Evolutionary conservation across 305 asterid genomes (phyloP).

Genomic region (Nicotiana rustica): DNA sequence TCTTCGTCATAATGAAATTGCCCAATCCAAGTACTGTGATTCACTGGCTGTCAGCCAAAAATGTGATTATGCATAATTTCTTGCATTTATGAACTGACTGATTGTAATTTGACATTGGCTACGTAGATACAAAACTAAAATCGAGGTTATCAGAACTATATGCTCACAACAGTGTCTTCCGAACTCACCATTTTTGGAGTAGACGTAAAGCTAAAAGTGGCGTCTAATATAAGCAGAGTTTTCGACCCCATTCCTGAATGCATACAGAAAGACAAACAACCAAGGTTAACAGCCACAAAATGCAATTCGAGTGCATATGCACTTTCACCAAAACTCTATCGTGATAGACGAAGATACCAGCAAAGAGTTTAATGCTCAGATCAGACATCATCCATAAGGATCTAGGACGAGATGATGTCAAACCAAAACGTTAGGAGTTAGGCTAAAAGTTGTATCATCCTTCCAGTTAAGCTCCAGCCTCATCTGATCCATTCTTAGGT

Average conservation of each 20-base stretch:
- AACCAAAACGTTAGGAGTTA: background rate
- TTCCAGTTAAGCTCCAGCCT: background rate
- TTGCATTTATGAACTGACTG: background rate
- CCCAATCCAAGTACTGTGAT: background rate
- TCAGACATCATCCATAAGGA: constrained; percentile 14
- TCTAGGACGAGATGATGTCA: background rate
- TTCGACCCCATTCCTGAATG: background rate
- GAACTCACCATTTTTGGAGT: background rate
- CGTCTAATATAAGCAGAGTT: background rate
- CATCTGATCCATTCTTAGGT: background rate
- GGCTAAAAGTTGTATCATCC: background rate
- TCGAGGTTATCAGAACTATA: background rate
- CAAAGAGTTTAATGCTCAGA: background rate
- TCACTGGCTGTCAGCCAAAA: constrained; percentile 18
- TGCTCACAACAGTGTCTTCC: background rate
- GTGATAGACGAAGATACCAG: constrained; percentile 4
- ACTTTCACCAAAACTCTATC: background rate
- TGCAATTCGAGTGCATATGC: background rate
- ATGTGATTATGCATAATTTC: background rate
- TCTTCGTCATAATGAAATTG: background rate
- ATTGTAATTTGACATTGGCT: background rate
- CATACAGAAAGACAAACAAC: constrained; percentile 6
- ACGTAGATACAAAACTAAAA: background rate
- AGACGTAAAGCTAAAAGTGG: background rate
- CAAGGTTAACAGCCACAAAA: background rate